Conservation (phyloP, 2,329 filamentous ascomycete species). For the Nemania sp. region DNA sequence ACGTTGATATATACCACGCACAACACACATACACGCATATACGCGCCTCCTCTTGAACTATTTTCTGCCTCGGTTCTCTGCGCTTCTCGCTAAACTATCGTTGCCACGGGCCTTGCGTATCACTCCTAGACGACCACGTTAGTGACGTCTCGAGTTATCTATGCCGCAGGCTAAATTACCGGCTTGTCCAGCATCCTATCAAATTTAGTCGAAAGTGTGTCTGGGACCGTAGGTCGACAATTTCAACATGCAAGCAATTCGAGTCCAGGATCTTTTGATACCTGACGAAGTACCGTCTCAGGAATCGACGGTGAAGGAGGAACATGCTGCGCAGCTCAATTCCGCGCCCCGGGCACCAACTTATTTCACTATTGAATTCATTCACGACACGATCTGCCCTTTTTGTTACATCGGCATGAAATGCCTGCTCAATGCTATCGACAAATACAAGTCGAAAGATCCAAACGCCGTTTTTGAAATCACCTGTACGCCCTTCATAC, state of each 20-base stretch:
- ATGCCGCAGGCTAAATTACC: no score
- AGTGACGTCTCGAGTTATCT: no score
- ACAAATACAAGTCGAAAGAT: constrained; percentile 43
- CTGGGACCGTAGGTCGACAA: background rate
- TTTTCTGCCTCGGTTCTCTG: background rate
- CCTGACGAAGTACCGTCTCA: constrained; percentile 26
- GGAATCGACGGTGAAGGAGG: constrained; percentile 3
- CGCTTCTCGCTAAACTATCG: background rate
- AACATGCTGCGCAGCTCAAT: background rate
- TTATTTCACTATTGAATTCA: constrained; percentile 49
- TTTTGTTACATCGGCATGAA: constrained; percentile 56
- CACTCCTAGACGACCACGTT: no score
- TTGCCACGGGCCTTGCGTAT: background rate
- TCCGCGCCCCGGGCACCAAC: constrained; percentile 25
- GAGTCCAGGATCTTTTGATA: constrained; percentile 35
- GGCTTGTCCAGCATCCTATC: no score
- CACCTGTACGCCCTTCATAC: constrained; percentile 51
- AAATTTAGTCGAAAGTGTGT: no score
- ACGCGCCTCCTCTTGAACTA: no score
- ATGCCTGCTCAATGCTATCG: constrained; percentile 51
- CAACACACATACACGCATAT: no score
- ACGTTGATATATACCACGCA: no score
- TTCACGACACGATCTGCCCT: constrained; percentile 55
- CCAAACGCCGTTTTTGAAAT: constrained; percentile 52
- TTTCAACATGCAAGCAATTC: constrained; percentile 36